Evolutionary conservation across 1,284 basidiomycete species (phyloP).

Genomic region (Irpex rosettiformis): DNA sequence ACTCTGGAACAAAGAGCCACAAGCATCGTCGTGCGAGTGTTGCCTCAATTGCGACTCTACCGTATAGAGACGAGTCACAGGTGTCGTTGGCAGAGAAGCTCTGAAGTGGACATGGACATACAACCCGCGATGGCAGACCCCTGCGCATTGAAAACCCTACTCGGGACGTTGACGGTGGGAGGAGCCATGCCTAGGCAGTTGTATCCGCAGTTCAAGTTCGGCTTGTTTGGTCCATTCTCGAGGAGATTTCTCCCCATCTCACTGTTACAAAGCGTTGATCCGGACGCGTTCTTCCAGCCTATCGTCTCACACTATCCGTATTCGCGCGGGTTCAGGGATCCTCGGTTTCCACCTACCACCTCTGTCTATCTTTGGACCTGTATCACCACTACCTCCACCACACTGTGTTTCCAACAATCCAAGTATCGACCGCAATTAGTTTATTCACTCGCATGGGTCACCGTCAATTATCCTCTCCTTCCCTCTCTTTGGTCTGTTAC

Average conservation of each 20-base stretch:
- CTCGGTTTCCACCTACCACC: neutral
- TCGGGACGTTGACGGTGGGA: neutral
- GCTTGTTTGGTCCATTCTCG: neutral
- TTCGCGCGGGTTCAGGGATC: neutral
- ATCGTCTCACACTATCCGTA: neutral
- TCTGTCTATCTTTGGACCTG: neutral
- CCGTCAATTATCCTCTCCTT: neutral
- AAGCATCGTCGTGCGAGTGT: neutral
- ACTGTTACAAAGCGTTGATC: too few relatives aligned
- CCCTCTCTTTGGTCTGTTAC: neutral
- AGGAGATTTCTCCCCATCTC: too few relatives aligned
- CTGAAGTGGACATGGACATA: too few relatives aligned
- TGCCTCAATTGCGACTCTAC: neutral
- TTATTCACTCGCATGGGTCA: neutral
- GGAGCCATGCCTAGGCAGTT: neutral
- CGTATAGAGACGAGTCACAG: conserved; percentile 2
- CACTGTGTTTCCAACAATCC: neutral
- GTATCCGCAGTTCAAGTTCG: neutral
- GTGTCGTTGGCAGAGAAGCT: neutral
- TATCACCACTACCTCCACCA: neutral
- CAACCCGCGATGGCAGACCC: neutral
- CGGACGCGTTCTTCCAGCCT: too few relatives aligned
- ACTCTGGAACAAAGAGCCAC: neutral
- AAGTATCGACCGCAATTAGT: neutral
- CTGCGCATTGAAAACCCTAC: neutral